Base-by-base conservation (phyloP, 768 basidiomycete species). In the Tricholoma sp. region DNA sequence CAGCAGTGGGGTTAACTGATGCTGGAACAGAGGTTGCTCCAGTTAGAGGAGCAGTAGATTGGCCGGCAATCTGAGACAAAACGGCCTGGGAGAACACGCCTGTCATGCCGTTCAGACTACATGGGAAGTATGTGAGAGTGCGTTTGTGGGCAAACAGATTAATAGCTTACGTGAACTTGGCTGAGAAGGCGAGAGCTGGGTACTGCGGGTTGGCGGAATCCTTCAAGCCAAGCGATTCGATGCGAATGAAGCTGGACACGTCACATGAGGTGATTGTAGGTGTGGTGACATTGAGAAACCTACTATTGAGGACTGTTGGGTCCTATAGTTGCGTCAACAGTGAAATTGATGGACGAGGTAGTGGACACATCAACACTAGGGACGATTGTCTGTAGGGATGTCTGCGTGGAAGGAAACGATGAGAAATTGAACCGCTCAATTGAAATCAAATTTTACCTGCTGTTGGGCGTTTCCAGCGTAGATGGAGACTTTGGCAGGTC, bases 121-220 rank as follows among this genome's bases (percentile, higher is more conserved):
- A 44, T 24, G 24, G 37, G n/a, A n/a, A 20, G 55, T 20, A 41
- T 54, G 13, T 55, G 42, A 54, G 24, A 28, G 8, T 13, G 37
- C 47, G 37, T 10, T 36, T 6, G 37, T n/a, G 29, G n/a, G 17
- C n/a, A 49, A 15, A 9, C 47, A 18, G n/a, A 24, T 15, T 11
- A 31, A 50, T 33, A 10, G 72, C 85, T 60, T 65, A 92, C 91
- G 74, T 74, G 76, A 91, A 94, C 63, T 80, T 81, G 60, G 91
- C 80, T 6, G 90, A 91, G 77, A 92, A 95, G 0, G 89, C 83
- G 59, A 86, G 73, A 45, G 78, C 80, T 3, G 79, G 80, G 72
- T 74, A 88, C 54, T 80, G 73, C 12, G 85, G 71, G 54, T 79
- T 66, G 2, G 65, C 64, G 29, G 82, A 48, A 66, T 88, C 82